Percentiles rank a stretch among this genome's conserved stretches.
These are phyloP conservation scores for Leccinum fuscescens DNA, from an alignment of 1,284 basidiomycete species.

Conservation along the genomic window DNA sequence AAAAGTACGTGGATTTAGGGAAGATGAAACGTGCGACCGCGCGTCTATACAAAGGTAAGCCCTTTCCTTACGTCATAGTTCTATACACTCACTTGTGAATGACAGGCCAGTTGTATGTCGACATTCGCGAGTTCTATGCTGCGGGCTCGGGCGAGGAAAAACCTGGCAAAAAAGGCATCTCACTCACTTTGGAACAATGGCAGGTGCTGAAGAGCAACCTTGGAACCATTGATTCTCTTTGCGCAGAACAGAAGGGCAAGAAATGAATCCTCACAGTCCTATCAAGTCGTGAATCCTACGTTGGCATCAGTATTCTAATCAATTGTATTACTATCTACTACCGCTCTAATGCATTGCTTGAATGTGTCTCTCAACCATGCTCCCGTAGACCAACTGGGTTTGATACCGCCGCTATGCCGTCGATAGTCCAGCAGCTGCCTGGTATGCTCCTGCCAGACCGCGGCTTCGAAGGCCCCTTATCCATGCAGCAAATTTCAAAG, in stretches of 20 bases:
- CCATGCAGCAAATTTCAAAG: constrained; percentile 67
- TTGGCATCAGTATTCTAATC: background rate
- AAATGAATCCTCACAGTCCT: constrained; percentile 10
- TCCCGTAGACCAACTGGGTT: background rate
- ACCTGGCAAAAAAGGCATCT: constrained; percentile 82
- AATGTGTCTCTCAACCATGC: background rate
- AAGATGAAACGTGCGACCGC: constrained; percentile 73
- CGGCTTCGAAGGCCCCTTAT: constrained; percentile 53
- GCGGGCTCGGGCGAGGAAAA: constrained; percentile 56
- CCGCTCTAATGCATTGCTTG: constrained; percentile 1
- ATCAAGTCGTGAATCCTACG: background rate
- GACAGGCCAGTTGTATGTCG: constrained; percentile 54
- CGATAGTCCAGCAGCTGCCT: constrained; percentile 60
- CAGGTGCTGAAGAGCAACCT: constrained; percentile 47
- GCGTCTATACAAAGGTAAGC: constrained; percentile 63
- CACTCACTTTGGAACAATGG: constrained; percentile 74
- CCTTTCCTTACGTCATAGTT: background rate
- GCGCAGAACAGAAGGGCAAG: constrained; percentile 43
- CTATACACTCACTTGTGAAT: constrained; percentile 1
- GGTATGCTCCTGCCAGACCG: constrained; percentile 63
- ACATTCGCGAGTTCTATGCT: constrained; percentile 77
- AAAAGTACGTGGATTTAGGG: constrained; percentile 65
- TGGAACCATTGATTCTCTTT: constrained; percentile 50
- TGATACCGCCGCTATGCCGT: constrained; percentile 36
- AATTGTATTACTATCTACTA: constrained; percentile 7